Evolutionary conservation across 495 filamentous ascomycete species (phyloP), one percentile per base, ranked within the genome.

Genomic region (Podospora appendiculata): DNA sequence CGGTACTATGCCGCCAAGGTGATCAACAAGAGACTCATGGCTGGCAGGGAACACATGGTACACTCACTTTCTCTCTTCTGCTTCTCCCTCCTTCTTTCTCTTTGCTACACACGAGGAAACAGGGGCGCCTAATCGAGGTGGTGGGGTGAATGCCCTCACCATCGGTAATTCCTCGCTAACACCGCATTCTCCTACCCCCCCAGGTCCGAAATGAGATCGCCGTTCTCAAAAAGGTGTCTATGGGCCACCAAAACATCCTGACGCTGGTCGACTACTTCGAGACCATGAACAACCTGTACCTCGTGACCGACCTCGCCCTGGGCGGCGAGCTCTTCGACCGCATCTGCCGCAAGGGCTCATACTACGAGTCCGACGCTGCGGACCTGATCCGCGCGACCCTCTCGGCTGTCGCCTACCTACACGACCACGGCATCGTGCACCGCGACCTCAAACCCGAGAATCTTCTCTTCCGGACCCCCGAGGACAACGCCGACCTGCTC

Each of bases 221-320:
- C 14, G 89, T 98, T 18, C 77, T 98, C 57, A 97, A 97, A 68
- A 84, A 79, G 56, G 93, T 98, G 16, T 96, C 92, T 16, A 94
- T 97, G 88, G 93, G 93, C 39, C 93, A 98, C 66, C 88, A 91
- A 66, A 98, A 98, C 63, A 97, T 98, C 63, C 71, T 98, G 51
- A 98, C 93, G 14, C 77, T 98, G 51, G 93, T 97, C 58, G 93
- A 98, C 71, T 98, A 98, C 67, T 98, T 98, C 63, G 93, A 98
- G 74, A 98, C 93, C 8, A 93, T 96, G 89, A 97, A 98, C 70
- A 97, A 98, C 67, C 77, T 98, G 47, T 98, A 98, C 69, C 81
- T 98, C 35, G 94, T 98, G 39, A 97, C 94, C 25, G 93, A 98
- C 60, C 88, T 98, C 39, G 93, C 93, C 10, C 83, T 97, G 18